phyloP scores from a whole-genome alignment of 2,329 filamentous ascomycete species.

The Clonostachys chloroleuca region DNA sequence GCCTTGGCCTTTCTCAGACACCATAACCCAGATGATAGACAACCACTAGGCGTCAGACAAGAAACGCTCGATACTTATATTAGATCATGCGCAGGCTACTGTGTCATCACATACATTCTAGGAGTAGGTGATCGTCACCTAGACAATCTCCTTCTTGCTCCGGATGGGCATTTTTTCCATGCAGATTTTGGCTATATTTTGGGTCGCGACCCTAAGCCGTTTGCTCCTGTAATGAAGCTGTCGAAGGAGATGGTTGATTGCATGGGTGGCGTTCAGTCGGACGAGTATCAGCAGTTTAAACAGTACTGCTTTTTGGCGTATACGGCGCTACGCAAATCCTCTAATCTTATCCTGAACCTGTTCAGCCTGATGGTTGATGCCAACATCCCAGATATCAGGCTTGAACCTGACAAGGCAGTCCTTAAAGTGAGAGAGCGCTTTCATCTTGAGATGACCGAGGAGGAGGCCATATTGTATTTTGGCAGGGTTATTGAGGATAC shows the following conservation, averaged over 20 bases:
- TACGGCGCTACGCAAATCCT: constrained; percentile 82
- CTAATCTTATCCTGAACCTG: constrained; percentile 87
- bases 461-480: constrained; percentile 85
- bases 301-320: constrained; percentile 96
- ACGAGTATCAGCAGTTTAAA: constrained; percentile 85
- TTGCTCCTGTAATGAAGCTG: constrained; percentile 94
- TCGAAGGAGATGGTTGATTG: constrained; percentile 98
- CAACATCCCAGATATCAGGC: constrained; percentile 90
- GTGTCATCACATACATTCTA: constrained; percentile 96
- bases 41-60: constrained; percentile 81
- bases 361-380: constrained; percentile 98
- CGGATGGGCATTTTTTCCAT: constrained; percentile 94
- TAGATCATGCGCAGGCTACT: constrained; percentile 94
- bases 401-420: constrained; percentile 91
- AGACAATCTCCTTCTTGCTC: constrained; percentile 88
- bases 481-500: constrained; percentile 89
- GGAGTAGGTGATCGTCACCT: constrained; percentile 94
- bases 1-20: constrained; percentile 80
- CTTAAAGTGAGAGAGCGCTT: constrained; percentile 94
- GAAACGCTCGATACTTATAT: constrained; percentile 94
- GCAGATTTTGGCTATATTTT: constrained; percentile 98
- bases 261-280: constrained; percentile 81
- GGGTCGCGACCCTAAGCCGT: constrained; percentile 93
- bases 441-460: constrained; percentile 84
- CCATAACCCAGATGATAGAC: constrained; percentile 82